Evolutionary conservation across 2,329 filamentous ascomycete genomes (phyloP).

Genomic region (Colletotrichum tanaceti): DNA sequence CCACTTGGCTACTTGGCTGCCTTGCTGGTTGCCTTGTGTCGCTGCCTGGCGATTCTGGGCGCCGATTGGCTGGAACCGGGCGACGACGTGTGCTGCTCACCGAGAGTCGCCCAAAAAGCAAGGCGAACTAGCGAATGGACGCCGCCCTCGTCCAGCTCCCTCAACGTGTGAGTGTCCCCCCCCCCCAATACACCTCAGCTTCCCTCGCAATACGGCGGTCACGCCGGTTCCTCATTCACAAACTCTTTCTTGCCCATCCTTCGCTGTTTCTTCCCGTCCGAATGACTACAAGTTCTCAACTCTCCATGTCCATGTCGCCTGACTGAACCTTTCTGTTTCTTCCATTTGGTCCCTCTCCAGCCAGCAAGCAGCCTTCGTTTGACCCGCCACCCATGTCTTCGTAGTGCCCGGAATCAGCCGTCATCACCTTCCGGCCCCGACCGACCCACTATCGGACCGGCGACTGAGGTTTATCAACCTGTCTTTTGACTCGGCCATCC

Average conservation of each 20-base stretch:
- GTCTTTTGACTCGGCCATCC: constrained; percentile 5
- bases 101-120: constrained; percentile 26
- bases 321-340: constrained; percentile 21
- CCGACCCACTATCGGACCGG: constrained; percentile 37
- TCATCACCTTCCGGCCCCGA: constrained; percentile 28
- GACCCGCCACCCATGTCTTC: constrained; percentile 23
- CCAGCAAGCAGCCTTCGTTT: constrained; percentile 6
- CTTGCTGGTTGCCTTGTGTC: constrained; percentile 16
- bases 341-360: constrained; percentile 22
- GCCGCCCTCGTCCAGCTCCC: constrained; percentile 9
- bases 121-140: constrained; percentile 21
- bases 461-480: constrained; percentile 10
- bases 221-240: constrained; percentile 1
- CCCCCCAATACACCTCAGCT: neutral
- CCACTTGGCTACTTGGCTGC: constrained; percentile 6
- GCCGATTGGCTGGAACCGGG: constrained; percentile 7
- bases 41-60: neutral
- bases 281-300: constrained; percentile 24
- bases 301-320: constrained; percentile 24
- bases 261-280: neutral
- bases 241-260: constrained; percentile 14
- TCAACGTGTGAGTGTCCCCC: neutral
- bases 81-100: constrained; percentile 8
- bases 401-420: constrained; percentile 10
- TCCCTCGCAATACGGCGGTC: constrained; percentile 5